Evolutionary conservation across 73 alveolate species (phyloP).

Genomic region (Halteria grandinella): DNA sequence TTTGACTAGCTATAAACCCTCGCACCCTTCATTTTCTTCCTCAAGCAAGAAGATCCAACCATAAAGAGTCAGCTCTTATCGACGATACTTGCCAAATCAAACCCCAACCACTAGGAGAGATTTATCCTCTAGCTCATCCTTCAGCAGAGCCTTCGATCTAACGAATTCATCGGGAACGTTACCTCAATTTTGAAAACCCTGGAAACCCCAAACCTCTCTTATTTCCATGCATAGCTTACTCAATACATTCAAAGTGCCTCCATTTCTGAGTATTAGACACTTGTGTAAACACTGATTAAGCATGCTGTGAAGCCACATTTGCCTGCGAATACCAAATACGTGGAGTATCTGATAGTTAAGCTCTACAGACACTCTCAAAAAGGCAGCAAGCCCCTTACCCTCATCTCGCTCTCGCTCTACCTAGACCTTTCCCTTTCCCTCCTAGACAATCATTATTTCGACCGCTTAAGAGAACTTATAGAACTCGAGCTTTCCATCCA

Average conservation of each 20-base stretch:
- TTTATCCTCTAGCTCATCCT: no score
- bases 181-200: no score
- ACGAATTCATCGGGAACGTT: no score
- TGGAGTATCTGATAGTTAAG: not conserved
- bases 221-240: not conserved
- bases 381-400: no score
- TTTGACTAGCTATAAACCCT: no score
- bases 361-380: not conserved
- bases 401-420: not conserved
- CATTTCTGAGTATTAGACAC: not conserved
- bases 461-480: not conserved
- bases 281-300: not conserved
- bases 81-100: no score
- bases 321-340: not conserved
- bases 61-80: no score
- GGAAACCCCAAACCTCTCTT: not conserved
- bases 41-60: no score
- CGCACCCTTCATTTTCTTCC: no score
- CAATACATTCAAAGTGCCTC: not conserved
- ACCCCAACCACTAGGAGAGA: no score
- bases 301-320: constrained; percentile 18
- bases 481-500: constrained; percentile 6
- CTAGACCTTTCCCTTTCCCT: not conserved
- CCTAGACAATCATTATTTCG: constrained; percentile 29
- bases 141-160: no score